phyloP scores from a whole-genome alignment of 2,329 filamentous ascomycete species.

The Byssochlamys sp. region DNA sequence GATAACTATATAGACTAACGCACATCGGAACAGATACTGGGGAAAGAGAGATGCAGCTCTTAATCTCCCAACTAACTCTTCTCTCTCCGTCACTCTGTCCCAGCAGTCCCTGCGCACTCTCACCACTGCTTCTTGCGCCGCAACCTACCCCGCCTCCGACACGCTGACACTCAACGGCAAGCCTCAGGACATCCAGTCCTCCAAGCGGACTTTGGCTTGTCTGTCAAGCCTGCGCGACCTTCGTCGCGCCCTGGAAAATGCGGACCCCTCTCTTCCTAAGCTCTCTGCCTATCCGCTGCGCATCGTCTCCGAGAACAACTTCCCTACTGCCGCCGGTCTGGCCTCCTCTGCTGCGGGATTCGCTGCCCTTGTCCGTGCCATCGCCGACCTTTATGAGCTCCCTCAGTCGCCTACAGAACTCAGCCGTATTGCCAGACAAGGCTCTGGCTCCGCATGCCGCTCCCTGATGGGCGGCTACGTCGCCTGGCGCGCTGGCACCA shows the following conservation, averaged over 20 bases:
- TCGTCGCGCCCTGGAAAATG: constrained; percentile 63
- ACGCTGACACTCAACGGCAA: constrained; percentile 75
- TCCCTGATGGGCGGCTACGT: constrained; percentile 92
- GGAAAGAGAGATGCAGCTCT: constrained; percentile 89
- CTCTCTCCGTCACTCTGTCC: constrained; percentile 89
- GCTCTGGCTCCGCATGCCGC: constrained; percentile 87
- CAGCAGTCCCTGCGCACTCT: constrained; percentile 89
- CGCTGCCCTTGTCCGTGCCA: constrained; percentile 61
- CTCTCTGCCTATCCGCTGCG: constrained; percentile 68
- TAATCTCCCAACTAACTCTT: constrained; percentile 96
- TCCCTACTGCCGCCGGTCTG: constrained; percentile 90
- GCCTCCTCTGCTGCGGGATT: constrained; percentile 57
- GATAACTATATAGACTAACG: neutral
- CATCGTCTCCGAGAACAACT: constrained; percentile 95
- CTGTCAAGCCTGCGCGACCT: constrained; percentile 74
- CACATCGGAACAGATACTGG: constrained; percentile 60
- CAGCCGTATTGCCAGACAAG: constrained; percentile 80
- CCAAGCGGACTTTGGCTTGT: constrained; percentile 86
- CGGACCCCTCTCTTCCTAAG: constrained; percentile 66
- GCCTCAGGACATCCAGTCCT: constrained; percentile 66
- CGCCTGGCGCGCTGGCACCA: constrained; percentile 75
- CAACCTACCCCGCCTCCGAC: constrained; percentile 56
- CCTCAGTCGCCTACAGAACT: constrained; percentile 72
- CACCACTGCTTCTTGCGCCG: constrained; percentile 85
- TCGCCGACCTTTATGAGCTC: constrained; percentile 84